A percentile compares a stretch with the other conserved stretches of the same genome.
phyloP scores from a whole-genome alignment of 2,329 filamentous ascomycete genomes.

The Metarhizium anisopliae region DNA sequence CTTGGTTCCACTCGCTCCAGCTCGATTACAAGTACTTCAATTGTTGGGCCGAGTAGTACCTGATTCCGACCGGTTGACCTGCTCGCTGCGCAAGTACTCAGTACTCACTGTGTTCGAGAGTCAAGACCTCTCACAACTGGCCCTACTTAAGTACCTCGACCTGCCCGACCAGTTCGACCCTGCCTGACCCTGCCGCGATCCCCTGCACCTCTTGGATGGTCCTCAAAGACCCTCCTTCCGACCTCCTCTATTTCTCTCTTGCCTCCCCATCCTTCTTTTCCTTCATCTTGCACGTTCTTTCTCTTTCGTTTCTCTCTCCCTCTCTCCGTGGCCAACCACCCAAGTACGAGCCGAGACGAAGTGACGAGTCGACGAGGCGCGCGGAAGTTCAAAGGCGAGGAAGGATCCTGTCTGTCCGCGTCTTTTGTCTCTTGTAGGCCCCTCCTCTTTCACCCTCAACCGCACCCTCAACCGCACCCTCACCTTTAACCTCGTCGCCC shows the following conservation, averaged over 20 bases:
- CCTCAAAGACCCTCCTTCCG: slow-evolving; percentile 8
- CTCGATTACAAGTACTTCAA: neutral
- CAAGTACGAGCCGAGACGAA: slow-evolving; percentile 6
- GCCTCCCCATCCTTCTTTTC: slow-evolving; percentile 9
- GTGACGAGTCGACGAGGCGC: neutral
- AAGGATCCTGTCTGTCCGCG: neutral
- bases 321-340: neutral
- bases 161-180: neutral
- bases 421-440: neutral
- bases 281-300: slow-evolving; percentile 18
- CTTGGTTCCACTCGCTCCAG: neutral
- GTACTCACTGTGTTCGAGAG: neutral
- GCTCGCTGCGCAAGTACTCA: neutral
- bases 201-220: slow-evolving; percentile 18
- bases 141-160: neutral
- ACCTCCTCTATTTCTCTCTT: slow-evolving; percentile 19
- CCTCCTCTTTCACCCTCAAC: neutral
- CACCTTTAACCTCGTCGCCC: neutral
- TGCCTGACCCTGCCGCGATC: slow-evolving; percentile 18
- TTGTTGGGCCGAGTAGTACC: neutral
- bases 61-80: neutral
- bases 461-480: neutral
- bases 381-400: neutral
- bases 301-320: neutral
- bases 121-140: neutral